phyloP scores from a whole-genome alignment of 108 stramenopile species.

The Skeletonema tropicum region DNA sequence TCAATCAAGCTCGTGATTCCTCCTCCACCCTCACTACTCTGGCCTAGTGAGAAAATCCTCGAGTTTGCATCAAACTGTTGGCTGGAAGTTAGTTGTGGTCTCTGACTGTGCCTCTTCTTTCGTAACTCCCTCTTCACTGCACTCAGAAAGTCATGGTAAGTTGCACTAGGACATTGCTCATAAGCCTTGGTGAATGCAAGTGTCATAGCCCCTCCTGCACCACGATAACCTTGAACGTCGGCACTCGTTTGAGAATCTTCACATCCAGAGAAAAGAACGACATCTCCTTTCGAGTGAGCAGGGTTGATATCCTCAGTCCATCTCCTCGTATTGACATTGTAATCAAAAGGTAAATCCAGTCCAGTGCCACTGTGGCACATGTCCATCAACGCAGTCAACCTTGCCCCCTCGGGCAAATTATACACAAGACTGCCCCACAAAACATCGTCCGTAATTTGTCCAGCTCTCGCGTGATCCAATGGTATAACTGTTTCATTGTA shows the following conservation, averaged over 20 bases:
- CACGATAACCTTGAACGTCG: conserved; percentile 64
- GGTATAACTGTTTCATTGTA: conserved; percentile 89
- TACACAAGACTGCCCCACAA: conserved; percentile 72
- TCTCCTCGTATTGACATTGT: conserved; percentile 32
- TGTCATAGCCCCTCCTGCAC: conserved; percentile 60
- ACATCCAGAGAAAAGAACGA: conserved; percentile 85
- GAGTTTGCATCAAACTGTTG: conserved; percentile 48
- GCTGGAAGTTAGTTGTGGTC: conserved; percentile 51
- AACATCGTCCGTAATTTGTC: conserved; percentile 67
- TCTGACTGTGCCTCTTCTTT: conserved; percentile 36
- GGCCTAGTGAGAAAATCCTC: conserved; percentile 51
- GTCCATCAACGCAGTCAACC: conserved; percentile 74
- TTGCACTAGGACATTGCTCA: conserved; percentile 22
- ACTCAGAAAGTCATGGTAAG: conserved; percentile 49
- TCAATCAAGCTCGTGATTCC: conserved; percentile 38
- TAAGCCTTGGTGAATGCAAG: conserved; percentile 51
- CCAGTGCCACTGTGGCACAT: conserved; percentile 93
- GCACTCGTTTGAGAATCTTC: conserved; percentile 84
- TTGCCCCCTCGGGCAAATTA: conserved; percentile 72
- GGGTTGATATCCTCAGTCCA: conserved; percentile 51
- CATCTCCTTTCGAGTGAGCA: conserved; percentile 53
- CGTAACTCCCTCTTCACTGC: conserved; percentile 34
- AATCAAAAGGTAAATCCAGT: conserved; percentile 77
- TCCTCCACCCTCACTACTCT: conserved; percentile 14
- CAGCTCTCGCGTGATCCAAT: conserved; percentile 69